Conservation (phyloP, 1,284 basidiomycete genomes). For the Trametes pubescens region DNA sequence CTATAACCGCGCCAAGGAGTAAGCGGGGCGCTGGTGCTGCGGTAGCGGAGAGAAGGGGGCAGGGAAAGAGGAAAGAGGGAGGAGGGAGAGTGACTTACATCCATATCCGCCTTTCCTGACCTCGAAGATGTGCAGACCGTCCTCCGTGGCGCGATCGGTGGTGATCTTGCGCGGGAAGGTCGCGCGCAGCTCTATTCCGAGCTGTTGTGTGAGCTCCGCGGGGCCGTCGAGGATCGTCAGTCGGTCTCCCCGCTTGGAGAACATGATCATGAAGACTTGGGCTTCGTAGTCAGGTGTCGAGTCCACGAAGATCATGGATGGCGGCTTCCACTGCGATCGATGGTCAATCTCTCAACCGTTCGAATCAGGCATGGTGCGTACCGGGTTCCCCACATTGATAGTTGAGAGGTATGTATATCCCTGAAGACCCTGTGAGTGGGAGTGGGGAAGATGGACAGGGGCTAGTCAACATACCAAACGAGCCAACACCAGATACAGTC, state of each 20-base stretch:
- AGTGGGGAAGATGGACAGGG: not conserved
- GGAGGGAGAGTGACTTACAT: constrained; percentile 40
- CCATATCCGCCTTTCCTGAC: constrained; percentile 46
- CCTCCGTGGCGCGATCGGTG: constrained; percentile 56
- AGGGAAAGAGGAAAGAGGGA: not conserved
- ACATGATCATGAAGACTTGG: constrained; percentile 67
- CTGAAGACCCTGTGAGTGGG: constrained; percentile 36
- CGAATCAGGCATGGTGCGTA: constrained; percentile 42
- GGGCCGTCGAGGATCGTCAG: constrained; percentile 69
- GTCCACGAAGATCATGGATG: constrained; percentile 67
- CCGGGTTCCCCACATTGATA: constrained; percentile 62
- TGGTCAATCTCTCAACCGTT: not conserved
- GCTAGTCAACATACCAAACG: constrained; percentile 43
- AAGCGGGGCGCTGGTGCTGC: not conserved
- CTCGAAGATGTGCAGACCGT: constrained; percentile 60
- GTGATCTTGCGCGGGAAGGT: constrained; percentile 58
- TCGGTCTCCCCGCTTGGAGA: constrained; percentile 63
- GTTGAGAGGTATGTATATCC: constrained; percentile 65
- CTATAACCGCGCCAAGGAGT: constrained; percentile 16
- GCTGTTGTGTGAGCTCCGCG: constrained; percentile 36
- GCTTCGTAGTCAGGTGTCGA: constrained; percentile 52
- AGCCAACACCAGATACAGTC: constrained; percentile 51
- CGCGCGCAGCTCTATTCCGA: constrained; percentile 40
- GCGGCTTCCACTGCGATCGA: constrained; percentile 49
- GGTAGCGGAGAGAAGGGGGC: not conserved